Evolutionary conservation across 768 basidiomycete genomes (phyloP), one percentile per base, ranked within the genome.

Genomic region (Galerina sulciceps): DNA sequence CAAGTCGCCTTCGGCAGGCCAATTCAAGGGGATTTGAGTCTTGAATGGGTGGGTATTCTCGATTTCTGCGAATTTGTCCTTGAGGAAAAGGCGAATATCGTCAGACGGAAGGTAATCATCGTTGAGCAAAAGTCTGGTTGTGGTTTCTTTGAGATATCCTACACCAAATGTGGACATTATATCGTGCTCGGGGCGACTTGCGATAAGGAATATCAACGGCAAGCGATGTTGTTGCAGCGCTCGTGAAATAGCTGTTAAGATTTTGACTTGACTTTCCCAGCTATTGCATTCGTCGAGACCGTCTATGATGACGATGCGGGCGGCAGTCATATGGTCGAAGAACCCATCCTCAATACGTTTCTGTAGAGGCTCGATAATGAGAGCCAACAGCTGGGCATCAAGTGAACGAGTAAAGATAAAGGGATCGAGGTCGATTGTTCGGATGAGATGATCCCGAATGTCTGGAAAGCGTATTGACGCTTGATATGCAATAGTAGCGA

Each of bases 401-500:
- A 31, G 26, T 31, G 26, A 31, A 31, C 8, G 26, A 8, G 26
- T 31, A 8, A 31, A 31, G 2, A 31, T 8, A 8, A 31, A 31
- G 4, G 26, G 26, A 31, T 31, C 26, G 26, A 4, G 26, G 26
- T 31, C 26, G 8, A 31, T 8, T 31, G 26, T 8, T 31, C 1
- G 4, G 26, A 31, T 31, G 8, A 31, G 4, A 4, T 0, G 5
- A 31, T 31, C 26, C 26, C 26, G 4, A 8, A 31, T 31, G 8
- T 31, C 26, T 31, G 63, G 60, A 37, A 66, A 37, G 10, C 4
- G 41, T 6, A 20, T 20, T 9, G 48, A 53, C 9, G 62, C 17
- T 13, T 60, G 56, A 43, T 63, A 67, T 3, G 61, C 64, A 8
- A 67, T 43, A 15, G 57, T 67, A 4, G 64, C 49, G 8, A 59